Base-by-base conservation (phyloP, 1,284 basidiomycete genomes). In the Coniferiporia sulphurascens region DNA sequence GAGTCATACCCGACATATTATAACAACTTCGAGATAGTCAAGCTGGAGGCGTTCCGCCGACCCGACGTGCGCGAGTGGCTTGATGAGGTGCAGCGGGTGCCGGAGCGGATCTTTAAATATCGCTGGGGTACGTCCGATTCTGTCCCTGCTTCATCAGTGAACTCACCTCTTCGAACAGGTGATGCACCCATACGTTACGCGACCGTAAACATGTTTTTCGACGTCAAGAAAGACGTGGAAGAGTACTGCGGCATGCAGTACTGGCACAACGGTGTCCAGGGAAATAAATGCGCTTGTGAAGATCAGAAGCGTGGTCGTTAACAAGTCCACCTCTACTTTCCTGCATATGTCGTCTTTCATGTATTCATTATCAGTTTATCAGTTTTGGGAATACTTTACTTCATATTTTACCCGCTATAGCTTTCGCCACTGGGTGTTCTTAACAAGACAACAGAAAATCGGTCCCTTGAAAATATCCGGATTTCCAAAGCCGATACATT, bases 101-200 rank as follows among this genome's bases (percentile, higher is more conserved):
- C 60, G 13, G 44, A 55, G 21, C 43, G 56, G 3, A 58, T 53
- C n/a, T 62, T 59, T 34, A 62, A 62, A 41, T 55, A 54, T 45
- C 34, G 60, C n/a, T 61, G 60, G 60, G 56, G 60, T 53, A 17
- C 35, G 52, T 43, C 15, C 9, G 17, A 43, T 5, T 4, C 19
- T 9, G 17, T 22, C 38, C 4, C n/a, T 43, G 0, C 8, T 12
- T 27, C 43, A 12, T 41, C n/a, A 17, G 19, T 53, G 15, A 5
- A 43, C 13, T 12, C 21, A 43, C 27, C 27, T 4, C 19, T 13
- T 44, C 21, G 3, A n/a, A 22, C 38, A 53, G 52, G 52, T 49
- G 44, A 48, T 38, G 54, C 17, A 12, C 41, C 54, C 4, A 55
- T 55, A 19, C 41, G 54, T 9, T 55, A 22, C 22, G 54, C 54